Evolutionary conservation across 1,139 yeast species (phyloP), one percentile per base, ranked within the genome.

Genomic region (Hyphopichia khmerensis): DNA sequence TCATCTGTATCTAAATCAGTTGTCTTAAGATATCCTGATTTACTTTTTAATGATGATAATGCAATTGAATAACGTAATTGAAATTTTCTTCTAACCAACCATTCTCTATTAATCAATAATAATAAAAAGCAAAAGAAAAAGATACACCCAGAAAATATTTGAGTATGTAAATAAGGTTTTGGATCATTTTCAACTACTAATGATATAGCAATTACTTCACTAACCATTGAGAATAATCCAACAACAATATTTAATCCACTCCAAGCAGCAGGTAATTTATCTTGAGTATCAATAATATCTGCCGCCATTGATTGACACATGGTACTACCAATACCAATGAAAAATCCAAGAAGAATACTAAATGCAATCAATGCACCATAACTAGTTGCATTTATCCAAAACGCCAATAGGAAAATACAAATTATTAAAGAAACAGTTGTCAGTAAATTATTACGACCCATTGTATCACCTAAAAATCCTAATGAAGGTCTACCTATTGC

Each of bases 311-410:
- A 82, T 19, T 81, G 77, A 42, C 77, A 73, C 75, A 81, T 75
- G 11, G 82, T 78, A 53, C 83, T 77, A 13, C 83, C 85, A n/a
- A 83, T 76, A 36, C 90, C 91, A 42, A 81, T 64, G 11, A 75
- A 59, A 4, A 69, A 54, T 0, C 91, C 91, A 19, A 74, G 55
- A n/a, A 80, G 45, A 3, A 79, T 60, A 1, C 77, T 67, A 55
- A 82, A 80, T 1, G 73, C 80, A 21, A 83, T 56, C 41, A 84
- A 56, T n/a, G 79, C 57, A 0, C 69, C 71, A 52, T 73, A 82
- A 0, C 77, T 64, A 10, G 65, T 65, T 1, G 83, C 79, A 47
- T 80, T 75, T 18, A 80, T 67, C 88, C 88, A 82, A 50, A 64
- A 72, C 7, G 74, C 70, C 62, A 69, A 58, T 56, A 74, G 47